Evolutionary conservation across 768 basidiomycete genomes (phyloP).

Genomic region (Scleroderma citrinum): DNA sequence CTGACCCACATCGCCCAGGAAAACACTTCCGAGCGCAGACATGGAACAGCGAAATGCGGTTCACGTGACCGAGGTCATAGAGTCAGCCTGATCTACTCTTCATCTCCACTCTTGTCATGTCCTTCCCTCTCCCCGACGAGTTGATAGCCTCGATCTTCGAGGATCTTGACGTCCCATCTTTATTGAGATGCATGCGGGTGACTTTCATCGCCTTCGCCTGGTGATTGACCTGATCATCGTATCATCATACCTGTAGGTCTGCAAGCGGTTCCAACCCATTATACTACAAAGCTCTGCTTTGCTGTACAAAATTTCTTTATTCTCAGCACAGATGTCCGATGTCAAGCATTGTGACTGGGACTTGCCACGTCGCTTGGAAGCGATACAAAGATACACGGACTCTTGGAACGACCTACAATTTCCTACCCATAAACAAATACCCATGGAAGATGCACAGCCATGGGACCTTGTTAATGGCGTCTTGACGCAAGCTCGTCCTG

Average conservation of each 20-base stretch:
- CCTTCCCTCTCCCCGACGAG: no score
- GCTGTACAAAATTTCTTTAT: constrained; percentile 27
- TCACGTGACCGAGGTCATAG: no score
- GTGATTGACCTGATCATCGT: not conserved
- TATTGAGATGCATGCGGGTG: constrained; percentile 24
- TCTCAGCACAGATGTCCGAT: constrained; percentile 23
- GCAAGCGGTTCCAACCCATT: constrained; percentile 23
- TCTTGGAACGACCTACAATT: constrained; percentile 26
- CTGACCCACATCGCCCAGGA: constrained; percentile 67
- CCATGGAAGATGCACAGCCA: constrained; percentile 13
- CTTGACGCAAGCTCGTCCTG: constrained; percentile 22
- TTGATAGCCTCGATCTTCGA: constrained; percentile 18
- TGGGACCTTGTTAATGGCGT: constrained; percentile 35
- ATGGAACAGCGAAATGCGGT: constrained; percentile 31
- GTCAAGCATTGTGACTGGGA: constrained; percentile 14
- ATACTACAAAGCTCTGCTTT: constrained; percentile 20
- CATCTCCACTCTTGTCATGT: no score
- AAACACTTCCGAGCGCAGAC: constrained; percentile 69
- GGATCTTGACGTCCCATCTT: constrained; percentile 24
- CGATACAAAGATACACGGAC: constrained; percentile 22
- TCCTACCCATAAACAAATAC: constrained; percentile 8
- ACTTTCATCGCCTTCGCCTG: not conserved
- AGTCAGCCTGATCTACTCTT: no score
- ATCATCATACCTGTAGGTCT: constrained; percentile 16
- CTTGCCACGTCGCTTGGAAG: constrained; percentile 16